Conservation (phyloP, 495 filamentous ascomycete genomes). For the Cairneyella variabilis region DNA sequence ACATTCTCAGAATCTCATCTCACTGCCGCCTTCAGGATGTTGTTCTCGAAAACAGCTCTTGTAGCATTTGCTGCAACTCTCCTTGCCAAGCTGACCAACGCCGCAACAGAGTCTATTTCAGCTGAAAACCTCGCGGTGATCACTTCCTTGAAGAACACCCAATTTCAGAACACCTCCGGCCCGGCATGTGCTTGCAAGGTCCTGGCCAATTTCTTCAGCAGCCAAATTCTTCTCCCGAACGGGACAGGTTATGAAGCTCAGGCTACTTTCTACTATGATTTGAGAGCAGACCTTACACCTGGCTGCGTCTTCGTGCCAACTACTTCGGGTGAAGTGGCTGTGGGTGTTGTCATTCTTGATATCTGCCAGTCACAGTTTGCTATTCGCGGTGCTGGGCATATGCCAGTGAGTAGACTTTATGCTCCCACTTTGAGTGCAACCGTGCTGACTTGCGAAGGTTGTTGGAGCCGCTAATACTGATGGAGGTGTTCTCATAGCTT, state of each 20-base stretch:
- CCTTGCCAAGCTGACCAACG: too few relatives aligned
- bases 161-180: too few relatives aligned
- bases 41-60: too few relatives aligned
- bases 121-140: too few relatives aligned
- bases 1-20: too few relatives aligned
- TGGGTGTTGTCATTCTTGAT: not conserved
- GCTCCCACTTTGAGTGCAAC: not conserved
- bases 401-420: constrained; percentile 2
- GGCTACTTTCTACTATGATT: constrained; percentile 10
- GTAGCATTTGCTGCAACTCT: too few relatives aligned
- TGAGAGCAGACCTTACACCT: constrained; percentile 28
- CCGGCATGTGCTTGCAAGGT: too few relatives aligned
- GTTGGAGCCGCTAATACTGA: constrained; percentile 29
- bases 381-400: constrained; percentile 33
- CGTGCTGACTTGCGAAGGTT: not conserved
- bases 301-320: constrained; percentile 27
- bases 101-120: too few relatives aligned
- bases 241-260: not conserved
- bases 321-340: not conserved
- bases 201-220: too few relatives aligned
- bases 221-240: not conserved
- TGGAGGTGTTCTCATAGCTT: constrained; percentile 31
- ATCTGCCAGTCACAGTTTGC: constrained; percentile 25
- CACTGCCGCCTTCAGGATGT: too few relatives aligned
- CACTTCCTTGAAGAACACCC: too few relatives aligned